A percentile compares a stretch with the other conserved stretches of the same genome.
These are phyloP conservation scores for Globisporangium parvum DNA, from an alignment of 352 stramenopile genomes.

Conservation along the genomic window DNA sequence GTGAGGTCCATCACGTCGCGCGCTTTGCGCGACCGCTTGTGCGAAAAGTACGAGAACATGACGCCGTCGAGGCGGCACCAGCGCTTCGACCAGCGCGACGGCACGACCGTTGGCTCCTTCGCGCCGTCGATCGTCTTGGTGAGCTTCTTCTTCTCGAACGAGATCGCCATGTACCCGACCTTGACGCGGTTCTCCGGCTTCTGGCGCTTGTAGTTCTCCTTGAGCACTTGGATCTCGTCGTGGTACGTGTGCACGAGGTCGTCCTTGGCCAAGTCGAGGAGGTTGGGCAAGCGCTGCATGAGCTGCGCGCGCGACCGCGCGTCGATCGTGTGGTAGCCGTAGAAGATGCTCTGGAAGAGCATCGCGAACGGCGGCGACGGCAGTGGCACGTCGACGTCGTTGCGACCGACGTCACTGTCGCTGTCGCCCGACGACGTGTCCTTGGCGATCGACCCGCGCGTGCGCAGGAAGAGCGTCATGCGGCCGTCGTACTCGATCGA, in stretches of 20 bases:
- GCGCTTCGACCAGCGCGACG: conserved; percentile 76
- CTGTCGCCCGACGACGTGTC: conserved; percentile 16
- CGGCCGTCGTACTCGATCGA: conserved; percentile 35
- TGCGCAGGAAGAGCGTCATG: conserved; percentile 41
- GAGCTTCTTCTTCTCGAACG: conserved; percentile 58
- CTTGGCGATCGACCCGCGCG: conserved; percentile 24
- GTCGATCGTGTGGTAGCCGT: conserved; percentile 66
- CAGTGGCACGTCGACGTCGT: conserved; percentile 20
- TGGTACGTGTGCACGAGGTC: conserved; percentile 81
- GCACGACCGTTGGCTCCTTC: conserved; percentile 50
- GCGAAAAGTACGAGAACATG: conserved; percentile 73
- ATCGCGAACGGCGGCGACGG: conserved; percentile 45
- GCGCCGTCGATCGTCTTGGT: conserved; percentile 48
- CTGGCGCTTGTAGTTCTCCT: conserved; percentile 82
- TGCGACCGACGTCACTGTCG: conserved; percentile 8
- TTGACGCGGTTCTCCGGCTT: conserved; percentile 76
- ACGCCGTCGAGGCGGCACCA: conserved; percentile 78
- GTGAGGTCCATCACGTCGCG: conserved; percentile 72
- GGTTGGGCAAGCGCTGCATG: conserved; percentile 60
- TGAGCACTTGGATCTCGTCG: conserved; percentile 74
- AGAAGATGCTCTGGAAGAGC: conserved; percentile 66
- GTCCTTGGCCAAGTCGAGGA: conserved; percentile 70
- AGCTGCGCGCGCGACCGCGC: conserved; percentile 42
- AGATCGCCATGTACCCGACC: conserved; percentile 69
- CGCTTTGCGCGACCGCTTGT: conserved; percentile 71